These are phyloP conservation scores for Kwoniella mangroviensis DNA, from an alignment of 768 basidiomycete species.

Conservation along the genomic window DNA sequence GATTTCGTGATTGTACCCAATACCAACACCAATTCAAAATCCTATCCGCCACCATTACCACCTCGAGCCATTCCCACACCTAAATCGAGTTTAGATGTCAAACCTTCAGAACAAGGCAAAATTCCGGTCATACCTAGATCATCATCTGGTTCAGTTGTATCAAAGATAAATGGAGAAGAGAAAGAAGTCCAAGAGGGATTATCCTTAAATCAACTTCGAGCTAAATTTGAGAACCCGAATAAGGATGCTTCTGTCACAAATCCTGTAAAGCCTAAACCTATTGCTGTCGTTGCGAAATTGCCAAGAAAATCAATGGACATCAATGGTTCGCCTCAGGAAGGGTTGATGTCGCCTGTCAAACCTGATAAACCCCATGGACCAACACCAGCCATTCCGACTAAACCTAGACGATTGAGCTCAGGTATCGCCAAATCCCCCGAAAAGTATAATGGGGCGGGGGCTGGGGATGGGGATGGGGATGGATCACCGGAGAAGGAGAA, in stretches of 20 bases:
- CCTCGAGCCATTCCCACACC: conserved; percentile 13
- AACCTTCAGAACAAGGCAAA: not conserved
- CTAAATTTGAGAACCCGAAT: conserved; percentile 3
- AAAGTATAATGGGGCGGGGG: not conserved
- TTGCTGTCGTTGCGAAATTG: not conserved
- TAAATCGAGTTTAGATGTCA: not conserved
- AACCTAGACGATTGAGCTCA: conserved; percentile 16
- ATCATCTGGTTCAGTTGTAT: not conserved
- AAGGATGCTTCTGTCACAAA: not conserved
- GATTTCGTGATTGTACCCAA: conserved; percentile 41
- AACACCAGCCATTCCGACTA: conserved; percentile 8
- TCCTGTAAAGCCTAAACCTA: not conserved
- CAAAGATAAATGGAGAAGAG: not conserved
- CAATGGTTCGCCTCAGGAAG: conserved; percentile 34
- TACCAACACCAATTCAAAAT: not conserved
- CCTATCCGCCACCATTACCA: conserved; percentile 25
- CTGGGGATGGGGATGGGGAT: not conserved
- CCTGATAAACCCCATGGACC: conserved; percentile 13
- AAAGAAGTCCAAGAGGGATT: not conserved
- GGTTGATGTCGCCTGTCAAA: conserved; percentile 27
- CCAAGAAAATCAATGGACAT: conserved; percentile 28
- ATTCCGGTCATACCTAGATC: conserved; percentile 6
- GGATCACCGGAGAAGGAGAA: conserved; percentile 9
- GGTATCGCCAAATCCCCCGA: not conserved
- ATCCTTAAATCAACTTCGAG: conserved; percentile 6